These are phyloP conservation scores for Skeletonema marinoi DNA, from an alignment of 108 stramenopile genomes.

Conservation along the genomic window DNA sequence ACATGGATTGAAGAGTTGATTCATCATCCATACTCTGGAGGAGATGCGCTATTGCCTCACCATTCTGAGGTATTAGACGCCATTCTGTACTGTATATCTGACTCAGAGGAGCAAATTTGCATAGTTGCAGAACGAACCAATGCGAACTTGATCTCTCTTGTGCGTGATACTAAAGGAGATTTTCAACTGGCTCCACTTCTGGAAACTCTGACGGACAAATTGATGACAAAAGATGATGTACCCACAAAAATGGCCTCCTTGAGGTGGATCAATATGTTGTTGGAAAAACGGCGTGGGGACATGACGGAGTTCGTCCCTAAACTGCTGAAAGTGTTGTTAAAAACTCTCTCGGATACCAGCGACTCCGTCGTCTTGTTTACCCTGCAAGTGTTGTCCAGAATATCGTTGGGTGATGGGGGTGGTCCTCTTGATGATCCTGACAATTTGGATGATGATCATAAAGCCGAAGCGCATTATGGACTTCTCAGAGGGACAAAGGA, in stretches of 20 bases:
- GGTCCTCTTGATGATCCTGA: conserved; percentile 36
- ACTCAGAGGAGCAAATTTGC: conserved; percentile 90
- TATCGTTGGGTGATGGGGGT: conserved; percentile 64
- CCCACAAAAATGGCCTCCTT: conserved; percentile 93
- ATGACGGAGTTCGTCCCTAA: conserved; percentile 91
- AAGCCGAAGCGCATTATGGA: conserved; percentile 21
- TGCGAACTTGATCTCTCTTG: conserved; percentile 81
- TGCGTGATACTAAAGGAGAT: conserved; percentile 67
- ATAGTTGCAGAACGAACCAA: conserved; percentile 91
- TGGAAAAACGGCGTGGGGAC: conserved; percentile 90
- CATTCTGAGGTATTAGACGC: conserved; percentile 93
- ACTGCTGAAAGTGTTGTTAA: conserved; percentile 89
- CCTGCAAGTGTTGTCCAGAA: conserved; percentile 93
- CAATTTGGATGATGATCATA: conserved; percentile 22
- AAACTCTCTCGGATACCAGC: conserved; percentile 92
- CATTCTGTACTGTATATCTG: conserved; percentile 92
- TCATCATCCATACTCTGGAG: conserved; percentile 89
- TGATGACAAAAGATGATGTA: conserved; percentile 87
- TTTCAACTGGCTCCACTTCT: conserved; percentile 90
- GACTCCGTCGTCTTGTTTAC: conserved; percentile 91
- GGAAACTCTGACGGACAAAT: conserved; percentile 85
- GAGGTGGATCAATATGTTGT: conserved; percentile 97
- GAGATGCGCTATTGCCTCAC: conserved; percentile 86
- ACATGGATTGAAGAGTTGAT: conserved; percentile 97
- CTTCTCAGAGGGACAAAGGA: conserved; percentile 43